Base-by-base conservation (phyloP, 2,329 filamentous ascomycete genomes). In the Zalaria sp. region DNA sequence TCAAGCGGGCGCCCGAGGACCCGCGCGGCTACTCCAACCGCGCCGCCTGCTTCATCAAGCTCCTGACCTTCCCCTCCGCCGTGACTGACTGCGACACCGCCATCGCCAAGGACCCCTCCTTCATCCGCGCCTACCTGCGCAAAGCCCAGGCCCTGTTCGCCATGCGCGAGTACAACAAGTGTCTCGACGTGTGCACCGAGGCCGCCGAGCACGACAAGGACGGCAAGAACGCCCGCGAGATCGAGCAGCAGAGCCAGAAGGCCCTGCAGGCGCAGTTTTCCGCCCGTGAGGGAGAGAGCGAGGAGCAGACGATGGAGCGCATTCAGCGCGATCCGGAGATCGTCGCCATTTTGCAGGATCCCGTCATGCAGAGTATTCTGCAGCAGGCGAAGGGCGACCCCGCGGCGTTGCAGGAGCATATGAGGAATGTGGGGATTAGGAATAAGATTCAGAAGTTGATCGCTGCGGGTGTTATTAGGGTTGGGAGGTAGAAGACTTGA, bases 111-210 rank as follows among this genome's bases (percentile, higher is more conserved):
- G 91, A 98, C 55, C 74, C 83, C 44, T 82, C 81, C 57, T 98
- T 98, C 64, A 89, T 96, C 65, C 80, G 89, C 43, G 91, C 91
- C 5, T 96, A 96, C 64, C 82, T 98, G 54, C 82, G 91, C 60
- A 96, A 95, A 72, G 88, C 88, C 0, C 88, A 96, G 67, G 86
- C 87, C 35, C 85, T 89, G 63, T 87, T 91, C 52, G 87, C 87
- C 54, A 98, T 98, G 91, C 85, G 91, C 63, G 89, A 98, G 64
- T 96, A 94, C 72, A 94, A 81, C 63, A 89, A 88, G 62, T 93
- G 84, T 58, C 71, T 96, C 44, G 91, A 98, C 58, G 83, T 81
- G 5, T 94, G 88, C 67, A 77, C 77, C 34, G 84, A 87, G 58
- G 91, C 93, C 1, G 69, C 73, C 5, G 72, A 78, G 52, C 75